phyloP scores from a whole-genome alignment of 1,284 basidiomycete species.

The Rhodotorula sp. region DNA sequence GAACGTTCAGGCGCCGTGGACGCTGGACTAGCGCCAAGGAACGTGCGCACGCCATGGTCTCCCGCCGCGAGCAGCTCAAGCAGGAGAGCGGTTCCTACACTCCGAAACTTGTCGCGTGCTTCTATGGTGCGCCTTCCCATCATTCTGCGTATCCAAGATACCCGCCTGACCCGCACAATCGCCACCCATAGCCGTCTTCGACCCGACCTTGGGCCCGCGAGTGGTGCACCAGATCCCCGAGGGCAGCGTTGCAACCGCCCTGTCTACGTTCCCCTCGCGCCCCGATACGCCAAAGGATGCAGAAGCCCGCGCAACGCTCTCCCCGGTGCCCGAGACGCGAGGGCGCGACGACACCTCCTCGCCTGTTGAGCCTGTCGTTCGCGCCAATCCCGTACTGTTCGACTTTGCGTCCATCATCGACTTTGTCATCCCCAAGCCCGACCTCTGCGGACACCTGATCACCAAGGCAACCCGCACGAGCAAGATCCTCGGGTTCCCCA shows the following conservation, averaged over 20 bases:
- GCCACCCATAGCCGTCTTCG: slow-evolving; percentile 79
- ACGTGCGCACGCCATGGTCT: background rate
- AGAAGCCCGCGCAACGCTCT: background rate
- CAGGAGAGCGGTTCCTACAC: slow-evolving; percentile 30
- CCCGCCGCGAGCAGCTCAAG: slow-evolving; percentile 19
- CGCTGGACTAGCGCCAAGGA: no score
- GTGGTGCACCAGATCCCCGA: slow-evolving; percentile 89
- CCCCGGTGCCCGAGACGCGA: background rate
- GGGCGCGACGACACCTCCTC: background rate
- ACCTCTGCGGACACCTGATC: slow-evolving; percentile 84
- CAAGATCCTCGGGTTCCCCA: slow-evolving; percentile 85
- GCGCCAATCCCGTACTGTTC: slow-evolving; percentile 61
- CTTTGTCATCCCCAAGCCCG: slow-evolving; percentile 87
- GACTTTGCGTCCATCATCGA: slow-evolving; percentile 88
- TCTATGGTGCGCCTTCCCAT: slow-evolving; percentile 18
- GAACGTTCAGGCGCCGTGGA: no score
- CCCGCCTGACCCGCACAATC: background rate
- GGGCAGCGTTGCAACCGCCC: slow-evolving; percentile 62
- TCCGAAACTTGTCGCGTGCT: slow-evolving; percentile 22
- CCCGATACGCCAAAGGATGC: slow-evolving; percentile 20
- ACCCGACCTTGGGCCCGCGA: slow-evolving; percentile 75
- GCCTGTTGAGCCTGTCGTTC: slow-evolving; percentile 11
- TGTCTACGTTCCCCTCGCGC: slow-evolving; percentile 33
- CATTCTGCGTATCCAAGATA: no score
- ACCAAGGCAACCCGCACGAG: slow-evolving; percentile 65